Base-by-base conservation (phyloP, 768 basidiomycete species). In the Sarcodon sp. region DNA sequence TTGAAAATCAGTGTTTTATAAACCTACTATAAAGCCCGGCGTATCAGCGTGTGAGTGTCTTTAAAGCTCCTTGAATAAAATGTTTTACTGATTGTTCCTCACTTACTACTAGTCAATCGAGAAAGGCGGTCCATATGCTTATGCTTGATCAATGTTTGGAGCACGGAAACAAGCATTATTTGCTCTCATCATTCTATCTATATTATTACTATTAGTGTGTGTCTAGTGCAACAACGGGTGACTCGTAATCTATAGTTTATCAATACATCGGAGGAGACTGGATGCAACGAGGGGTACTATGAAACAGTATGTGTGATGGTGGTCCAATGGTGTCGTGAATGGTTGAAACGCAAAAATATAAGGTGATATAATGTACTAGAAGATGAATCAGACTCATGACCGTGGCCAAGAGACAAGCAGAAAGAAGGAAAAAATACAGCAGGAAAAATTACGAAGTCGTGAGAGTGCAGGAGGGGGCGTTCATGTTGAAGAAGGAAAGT, bases 81-180 rank as follows among this genome's bases (percentile, higher is more conserved):
- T 11, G 11, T 3, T 12, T 3, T 11, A 9, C 31, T 15, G 7
- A 31, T 27, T 9, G 13, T 18, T 43, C 35, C 18, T 16, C 38
- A 9, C 36, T 44, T 33, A 15, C 33, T 18, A 33, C 2, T 47
- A 56, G 57, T 53, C 47, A 3, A 21, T 56, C 9, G 54, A 64
- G 51, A 65, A 57, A 47, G 62, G 64, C n/a, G 64, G 64, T 33
- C 51, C 61, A 38, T 66, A 64, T 50, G 52, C 54, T 6, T 64
- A 59, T 49, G 60, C 51, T 31, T 21, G 21, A 53, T 44, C 4
- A 27, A 27, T 27, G 4, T 27, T 27, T 27, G 21, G 4, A 27
- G 4, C 21, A 27, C 3, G 4, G 4, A 4, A 27, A 4, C 21
- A 27, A 27, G 4, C 21, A 27, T 27, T 27, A 27, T 27, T 27